A percentile compares a stretch with the other conserved stretches of the same genome.
Conservation (phyloP, 441 rosid genomes). For the Macaranga tanarius region DNA sequence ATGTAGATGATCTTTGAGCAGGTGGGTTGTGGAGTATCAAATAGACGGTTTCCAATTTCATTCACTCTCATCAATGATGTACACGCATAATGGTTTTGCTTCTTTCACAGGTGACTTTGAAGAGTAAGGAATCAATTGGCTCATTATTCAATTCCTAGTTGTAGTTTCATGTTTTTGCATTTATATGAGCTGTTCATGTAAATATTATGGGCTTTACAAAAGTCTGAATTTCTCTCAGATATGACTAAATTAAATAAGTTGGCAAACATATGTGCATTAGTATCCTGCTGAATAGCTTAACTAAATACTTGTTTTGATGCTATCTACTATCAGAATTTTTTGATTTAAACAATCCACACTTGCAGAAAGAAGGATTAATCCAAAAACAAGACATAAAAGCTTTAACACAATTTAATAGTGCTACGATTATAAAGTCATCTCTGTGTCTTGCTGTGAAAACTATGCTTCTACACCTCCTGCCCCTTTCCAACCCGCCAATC, state of each 20-base stretch:
- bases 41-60: slow-evolving; percentile 96
- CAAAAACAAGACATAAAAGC: neutral
- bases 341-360: no score
- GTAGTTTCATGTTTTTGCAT: neutral
- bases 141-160: slow-evolving; percentile 10
- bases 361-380: neutral
- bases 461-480: no score
- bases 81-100: slow-evolving; percentile 95
- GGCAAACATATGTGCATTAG: neutral
- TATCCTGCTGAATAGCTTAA: neutral
- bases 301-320: neutral
- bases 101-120: slow-evolving; percentile 73
- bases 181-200: neutral
- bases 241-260: neutral
- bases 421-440: neutral
- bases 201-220: neutral
- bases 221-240: neutral
- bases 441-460: neutral
- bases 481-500: neutral
- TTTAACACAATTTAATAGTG: neutral
- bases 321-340: neutral
- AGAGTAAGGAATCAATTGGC: slow-evolving; percentile 62
- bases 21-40: slow-evolving; percentile 94
- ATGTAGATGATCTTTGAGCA: slow-evolving; percentile 42
- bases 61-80: slow-evolving; percentile 91